Conservation (phyloP, 1,139 yeast species). For the Protomyces inundatus region DNA sequence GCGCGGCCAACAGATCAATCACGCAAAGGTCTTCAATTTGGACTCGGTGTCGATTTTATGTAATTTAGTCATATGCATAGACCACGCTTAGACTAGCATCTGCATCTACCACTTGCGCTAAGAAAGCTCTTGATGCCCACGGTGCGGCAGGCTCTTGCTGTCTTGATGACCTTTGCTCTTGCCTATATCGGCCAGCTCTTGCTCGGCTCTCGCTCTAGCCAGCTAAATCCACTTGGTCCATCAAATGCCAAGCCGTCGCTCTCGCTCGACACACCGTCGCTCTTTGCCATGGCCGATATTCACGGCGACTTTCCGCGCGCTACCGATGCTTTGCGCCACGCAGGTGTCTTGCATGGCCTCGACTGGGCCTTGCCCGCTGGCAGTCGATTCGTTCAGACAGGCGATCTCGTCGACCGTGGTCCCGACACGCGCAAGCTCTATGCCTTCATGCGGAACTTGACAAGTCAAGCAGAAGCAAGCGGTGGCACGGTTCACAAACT, state of each 20-base stretch:
- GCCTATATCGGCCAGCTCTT: neutral
- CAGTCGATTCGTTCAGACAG: constrained; percentile 26
- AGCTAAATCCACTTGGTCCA: neutral
- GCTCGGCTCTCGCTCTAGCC: neutral
- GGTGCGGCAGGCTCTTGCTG: neutral
- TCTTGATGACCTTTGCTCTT: neutral
- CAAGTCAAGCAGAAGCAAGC: constrained; percentile 7
- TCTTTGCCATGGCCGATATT: constrained; percentile 27
- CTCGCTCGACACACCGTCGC: neutral
- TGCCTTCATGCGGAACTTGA: constrained; percentile 16
- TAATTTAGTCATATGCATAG: neutral
- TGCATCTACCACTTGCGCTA: too few relatives aligned
- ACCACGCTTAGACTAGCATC: too few relatives aligned
- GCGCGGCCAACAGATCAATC: constrained; percentile 60
- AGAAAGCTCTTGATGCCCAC: neutral
- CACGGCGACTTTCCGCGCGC: constrained; percentile 28
- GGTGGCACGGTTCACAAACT: constrained; percentile 23
- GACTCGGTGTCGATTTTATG: constrained; percentile 73
- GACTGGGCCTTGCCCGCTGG: constrained; percentile 21
- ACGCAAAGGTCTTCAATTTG: constrained; percentile 88
- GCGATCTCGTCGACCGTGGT: constrained; percentile 28
- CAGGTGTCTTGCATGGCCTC: constrained; percentile 17
- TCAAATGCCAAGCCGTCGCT: neutral
- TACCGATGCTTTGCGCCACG: constrained; percentile 11
- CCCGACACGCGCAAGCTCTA: constrained; percentile 26